Evolutionary conservation across 352 stramenopile genomes (phyloP), one percentile per base, ranked within the genome.

Genomic region (Phytophthora kernoviae): DNA sequence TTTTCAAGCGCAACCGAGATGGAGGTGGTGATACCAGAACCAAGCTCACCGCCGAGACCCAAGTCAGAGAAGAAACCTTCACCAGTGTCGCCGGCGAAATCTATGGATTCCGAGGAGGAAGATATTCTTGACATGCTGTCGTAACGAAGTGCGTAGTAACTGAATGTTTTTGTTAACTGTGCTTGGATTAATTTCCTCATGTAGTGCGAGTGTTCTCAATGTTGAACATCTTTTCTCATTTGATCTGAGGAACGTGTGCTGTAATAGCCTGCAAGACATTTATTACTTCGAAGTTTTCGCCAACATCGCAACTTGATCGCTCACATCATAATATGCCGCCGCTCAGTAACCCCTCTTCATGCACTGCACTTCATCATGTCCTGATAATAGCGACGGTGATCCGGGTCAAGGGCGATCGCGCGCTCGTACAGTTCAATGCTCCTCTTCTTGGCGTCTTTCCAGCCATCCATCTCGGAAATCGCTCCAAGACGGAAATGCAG

Each of bases 361-460:
- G 42, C 40, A 37, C 15, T 60, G 39, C 74, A 79, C 21, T 54
- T 63, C 40, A 72, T 70, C 76, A 87, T 90, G 39, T 87, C 80
- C 3, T 69, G 37, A 60, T 93, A 91, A 52, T 81, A 90, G 11
- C 74, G 63, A 20, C 49, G 50, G 53, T 94, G 84, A 54, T 88
- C 80, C 7, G 73, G 72, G 39, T 94, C 84, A 4, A 90, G 54
- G 8, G 17, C 30, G 22, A 76, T 65, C 5, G 84, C 68, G 21
- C 70, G 70, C 17, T 76, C 43, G 53, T 90, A 91, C 41, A 89
- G 53, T 20, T 75, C 65, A 2, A 73, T 41, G 49, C 76, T 85
- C 37, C 76, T 68, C 22, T 65, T 61, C 52, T 79, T 81, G 7
- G 76, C 68, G 5, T 80, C 63, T 17, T 64, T 44, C 27, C 33